phyloP scores from a whole-genome alignment of 345 rosid species.

The Durio zibethinus region DNA sequence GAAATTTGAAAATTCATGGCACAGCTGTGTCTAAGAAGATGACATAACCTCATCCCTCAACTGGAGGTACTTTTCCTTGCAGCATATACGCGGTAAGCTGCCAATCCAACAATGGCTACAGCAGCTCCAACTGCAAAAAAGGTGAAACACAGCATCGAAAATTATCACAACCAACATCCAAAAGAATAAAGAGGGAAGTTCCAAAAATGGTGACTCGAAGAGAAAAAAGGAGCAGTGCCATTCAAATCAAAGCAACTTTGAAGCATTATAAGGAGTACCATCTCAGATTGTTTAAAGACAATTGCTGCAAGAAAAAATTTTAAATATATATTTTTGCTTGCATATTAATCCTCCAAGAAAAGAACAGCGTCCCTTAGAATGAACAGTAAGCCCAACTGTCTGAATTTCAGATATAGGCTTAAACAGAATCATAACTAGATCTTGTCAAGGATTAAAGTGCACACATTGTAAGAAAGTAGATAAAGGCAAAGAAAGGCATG shows the following conservation, averaged over 20 bases:
- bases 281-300: background rate
- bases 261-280: background rate
- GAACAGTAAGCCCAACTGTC: background rate
- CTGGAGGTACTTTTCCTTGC: conserved; percentile 67
- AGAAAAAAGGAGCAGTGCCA: background rate
- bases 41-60: conserved; percentile 22
- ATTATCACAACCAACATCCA: background rate
- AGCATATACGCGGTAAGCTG: conserved; percentile 86
- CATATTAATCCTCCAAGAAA: background rate
- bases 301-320: no score
- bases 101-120: conserved; percentile 78
- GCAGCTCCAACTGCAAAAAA: conserved; percentile 81
- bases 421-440: background rate
- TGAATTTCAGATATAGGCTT: background rate
- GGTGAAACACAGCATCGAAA: conserved; percentile 1
- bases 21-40: background rate
- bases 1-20: background rate
- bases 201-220: background rate
- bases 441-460: no score
- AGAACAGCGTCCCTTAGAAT: background rate
- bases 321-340: background rate
- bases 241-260: background rate
- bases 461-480: background rate
- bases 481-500: background rate
- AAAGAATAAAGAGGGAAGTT: no score